phyloP scores from a whole-genome alignment of 495 filamentous ascomycete species.

The Cenococcum geophilum region DNA sequence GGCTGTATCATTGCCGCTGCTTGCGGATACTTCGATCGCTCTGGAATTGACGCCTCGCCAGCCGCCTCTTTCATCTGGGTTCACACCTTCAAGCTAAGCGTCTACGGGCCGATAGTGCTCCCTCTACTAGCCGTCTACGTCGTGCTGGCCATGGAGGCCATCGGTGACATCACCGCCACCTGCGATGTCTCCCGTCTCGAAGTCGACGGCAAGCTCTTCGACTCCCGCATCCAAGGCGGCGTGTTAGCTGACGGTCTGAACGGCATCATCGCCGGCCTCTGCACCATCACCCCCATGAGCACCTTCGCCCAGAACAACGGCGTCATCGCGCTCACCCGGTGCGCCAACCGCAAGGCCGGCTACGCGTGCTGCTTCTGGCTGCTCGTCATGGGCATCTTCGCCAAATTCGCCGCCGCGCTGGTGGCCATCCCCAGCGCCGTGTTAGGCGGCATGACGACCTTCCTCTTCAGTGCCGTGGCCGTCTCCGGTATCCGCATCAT shows the following conservation, averaged over 20 bases:
- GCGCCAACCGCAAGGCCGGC: constrained; percentile 81
- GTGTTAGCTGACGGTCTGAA: constrained; percentile 80
- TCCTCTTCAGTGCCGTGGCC: constrained; percentile 78
- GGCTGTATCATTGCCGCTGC: constrained; percentile 85
- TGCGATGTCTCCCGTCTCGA: constrained; percentile 80
- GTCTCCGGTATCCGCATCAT: constrained; percentile 85
- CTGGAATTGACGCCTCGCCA: constrained; percentile 62
- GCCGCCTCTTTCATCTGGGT: constrained; percentile 87
- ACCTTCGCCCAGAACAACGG: constrained; percentile 87
- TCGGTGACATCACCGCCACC: constrained; percentile 71
- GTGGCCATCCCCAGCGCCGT: constrained; percentile 76
- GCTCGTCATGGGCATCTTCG: constrained; percentile 81
- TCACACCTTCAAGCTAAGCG: constrained; percentile 69
- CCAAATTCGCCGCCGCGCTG: constrained; percentile 85
- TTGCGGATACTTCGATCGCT: constrained; percentile 72
- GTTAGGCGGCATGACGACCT: constrained; percentile 89
- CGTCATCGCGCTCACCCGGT: constrained; percentile 83
- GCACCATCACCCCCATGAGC: constrained; percentile 79
- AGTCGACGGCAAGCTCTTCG: constrained; percentile 72
- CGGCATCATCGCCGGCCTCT: constrained; percentile 71
- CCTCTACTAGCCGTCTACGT: constrained; percentile 83
- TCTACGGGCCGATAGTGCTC: constrained; percentile 80
- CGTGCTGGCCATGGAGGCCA: constrained; percentile 82
- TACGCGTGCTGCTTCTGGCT: constrained; percentile 75
- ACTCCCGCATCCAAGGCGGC: constrained; percentile 86